Percentiles rank a stretch among this genome's conserved stretches.
These are phyloP conservation scores for Multifurca ochricompacta DNA, from an alignment of 768 basidiomycete genomes.

Conservation along the genomic window DNA sequence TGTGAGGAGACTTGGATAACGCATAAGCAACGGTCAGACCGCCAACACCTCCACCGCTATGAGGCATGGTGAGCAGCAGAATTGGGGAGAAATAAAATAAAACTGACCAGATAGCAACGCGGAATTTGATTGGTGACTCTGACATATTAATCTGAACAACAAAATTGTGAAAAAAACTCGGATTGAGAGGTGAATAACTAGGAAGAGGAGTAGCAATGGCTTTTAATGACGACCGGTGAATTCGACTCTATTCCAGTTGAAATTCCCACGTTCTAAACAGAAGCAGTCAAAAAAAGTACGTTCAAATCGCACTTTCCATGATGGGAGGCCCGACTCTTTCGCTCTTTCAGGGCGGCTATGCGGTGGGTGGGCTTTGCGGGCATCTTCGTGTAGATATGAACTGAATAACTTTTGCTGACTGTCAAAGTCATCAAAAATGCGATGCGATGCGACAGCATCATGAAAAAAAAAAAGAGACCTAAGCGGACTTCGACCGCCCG, in stretches of 20 bases:
- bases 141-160: not conserved
- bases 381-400: no score
- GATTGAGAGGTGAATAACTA: not conserved
- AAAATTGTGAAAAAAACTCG: not conserved
- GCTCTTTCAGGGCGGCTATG: not conserved
- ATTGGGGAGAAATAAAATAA: slow-evolving; percentile 12
- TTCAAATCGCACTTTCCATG: slow-evolving; percentile 10
- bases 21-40: slow-evolving; percentile 26
- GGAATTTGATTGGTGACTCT: not conserved
- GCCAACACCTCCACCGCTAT: slow-evolving; percentile 27
- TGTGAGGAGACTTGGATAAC: slow-evolving; percentile 25
- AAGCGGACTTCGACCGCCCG: not conserved
- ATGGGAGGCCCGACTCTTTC: slow-evolving; percentile 3
- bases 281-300: not conserved
- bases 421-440: no score
- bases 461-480: not conserved
- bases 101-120: slow-evolving; percentile 40
- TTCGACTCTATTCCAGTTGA: not conserved
- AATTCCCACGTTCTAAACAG: not conserved
- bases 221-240: no score
- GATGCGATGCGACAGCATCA: not conserved
- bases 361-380: no score
- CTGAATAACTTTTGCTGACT: no score
- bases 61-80: not conserved
- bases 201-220: not conserved